Percentiles rank a stretch among this genome's conserved stretches.
Evolutionary conservation across 1,139 yeast genomes (phyloP).

Genomic region (Debaryomyces psychrophilus): DNA sequence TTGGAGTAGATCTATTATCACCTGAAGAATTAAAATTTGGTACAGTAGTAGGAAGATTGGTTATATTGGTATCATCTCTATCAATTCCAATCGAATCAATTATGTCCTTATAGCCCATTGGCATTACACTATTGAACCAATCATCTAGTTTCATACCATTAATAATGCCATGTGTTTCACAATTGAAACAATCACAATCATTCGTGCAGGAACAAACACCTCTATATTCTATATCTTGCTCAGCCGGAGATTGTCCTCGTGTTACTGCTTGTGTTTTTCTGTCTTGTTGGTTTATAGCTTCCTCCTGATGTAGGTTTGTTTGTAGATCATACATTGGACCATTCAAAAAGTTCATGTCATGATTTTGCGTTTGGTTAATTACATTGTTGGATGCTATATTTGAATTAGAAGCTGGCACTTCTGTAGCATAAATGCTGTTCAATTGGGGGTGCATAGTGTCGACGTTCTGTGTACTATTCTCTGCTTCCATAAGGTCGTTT

Average conservation of each 20-base stretch:
- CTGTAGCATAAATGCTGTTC: background rate
- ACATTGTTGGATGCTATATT: background rate
- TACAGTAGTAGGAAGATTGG: background rate
- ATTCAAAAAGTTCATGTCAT: background rate
- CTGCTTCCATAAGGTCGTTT: background rate
- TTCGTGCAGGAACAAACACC: conserved; percentile 45
- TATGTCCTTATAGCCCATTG: conserved; percentile 3
- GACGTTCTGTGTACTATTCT: background rate
- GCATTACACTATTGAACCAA: conserved; percentile 17
- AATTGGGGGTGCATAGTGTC: background rate
- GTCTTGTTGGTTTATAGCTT: background rate
- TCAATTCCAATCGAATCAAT: conserved; percentile 4
- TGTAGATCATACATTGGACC: background rate
- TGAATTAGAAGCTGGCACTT: background rate
- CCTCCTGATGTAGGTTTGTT: background rate
- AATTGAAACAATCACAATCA: conserved; percentile 54
- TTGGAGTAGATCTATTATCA: background rate
- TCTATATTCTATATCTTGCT: background rate
- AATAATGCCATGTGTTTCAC: conserved; percentile 58
- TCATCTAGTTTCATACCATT: conserved; percentile 54
- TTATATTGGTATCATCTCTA: background rate
- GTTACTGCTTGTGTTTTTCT: background rate
- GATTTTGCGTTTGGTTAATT: background rate
- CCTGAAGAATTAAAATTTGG: background rate
- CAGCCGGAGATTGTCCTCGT: background rate